Base-by-base conservation (phyloP, 2,329 filamentous ascomycete genomes). In the Ophiobolus disseminans region DNA sequence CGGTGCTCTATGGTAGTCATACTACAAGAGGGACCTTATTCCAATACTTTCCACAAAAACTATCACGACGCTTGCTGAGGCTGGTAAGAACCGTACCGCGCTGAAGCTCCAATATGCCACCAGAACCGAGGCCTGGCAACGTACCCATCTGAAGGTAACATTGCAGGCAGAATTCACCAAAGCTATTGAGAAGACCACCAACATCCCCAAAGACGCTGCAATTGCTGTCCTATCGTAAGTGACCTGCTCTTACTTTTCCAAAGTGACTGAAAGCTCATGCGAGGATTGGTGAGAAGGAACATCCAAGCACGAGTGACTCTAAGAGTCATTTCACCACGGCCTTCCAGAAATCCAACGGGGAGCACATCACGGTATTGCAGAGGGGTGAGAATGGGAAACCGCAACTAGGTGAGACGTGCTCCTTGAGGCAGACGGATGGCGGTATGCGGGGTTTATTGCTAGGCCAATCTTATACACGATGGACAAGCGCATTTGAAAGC, bases 241-340 rank as follows among this genome's bases (percentile, higher is more conserved):
- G 23, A 40, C 28, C 32, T 47, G 23, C 37, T 28, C 39, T 17
- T 45, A n/a, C 23, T 35, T 20, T 16, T 35, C 40, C 14, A 34
- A 26, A n/a, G 31, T 40, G 36, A 39, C 35, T n/a, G n/a, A 45
- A 37, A 32, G 41, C 41, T 38, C 21, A 45, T 23, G 39, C 35
- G 25, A 17, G 40, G 16, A 23, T 40, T 22, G 40, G 44, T 21
- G 44, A 47, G 28, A 47, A 37, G 19, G 34, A 39, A 34, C 42
- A 45, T 37, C 42, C 42, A 37, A 46, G 43, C 43, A 14, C 34
- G 23, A 46, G 28, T 16, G 43, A 46, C 34, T 22, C 14, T 21
- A 32, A 46, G 25, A 26, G 35, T 46, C 43, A 46, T 20, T 46
- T 32, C 43, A 46, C 43, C 25, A 46, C 43, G 22, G 26, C 21